Percentiles rank a stretch among this genome's conserved stretches.
phyloP scores from a whole-genome alignment of 2,329 filamentous ascomycete species.

The Colletotrichum tanaceti region DNA sequence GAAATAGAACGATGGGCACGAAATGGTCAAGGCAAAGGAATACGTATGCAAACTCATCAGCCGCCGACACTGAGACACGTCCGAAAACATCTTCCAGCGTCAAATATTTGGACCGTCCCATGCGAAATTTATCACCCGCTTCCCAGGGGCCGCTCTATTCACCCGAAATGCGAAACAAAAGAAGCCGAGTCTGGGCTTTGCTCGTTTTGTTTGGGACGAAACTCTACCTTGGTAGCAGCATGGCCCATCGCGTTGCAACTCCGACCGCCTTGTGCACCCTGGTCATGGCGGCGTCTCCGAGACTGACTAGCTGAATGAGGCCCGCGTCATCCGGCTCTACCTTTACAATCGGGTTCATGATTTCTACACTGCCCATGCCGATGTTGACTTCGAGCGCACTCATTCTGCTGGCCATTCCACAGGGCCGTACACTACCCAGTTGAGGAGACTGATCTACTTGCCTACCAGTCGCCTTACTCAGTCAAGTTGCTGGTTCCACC shows the following conservation, averaged over 20 bases:
- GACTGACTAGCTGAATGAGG: background rate
- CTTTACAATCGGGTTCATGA: background rate
- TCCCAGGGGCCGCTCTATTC: background rate
- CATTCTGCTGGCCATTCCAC: background rate
- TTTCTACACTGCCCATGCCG: background rate
- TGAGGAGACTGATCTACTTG: background rate
- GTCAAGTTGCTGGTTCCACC: constrained; percentile 11
- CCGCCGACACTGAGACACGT: constrained; percentile 32
- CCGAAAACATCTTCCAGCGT: constrained; percentile 30
- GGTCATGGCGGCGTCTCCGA: constrained; percentile 8
- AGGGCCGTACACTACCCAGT: background rate
- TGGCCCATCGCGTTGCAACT: background rate
- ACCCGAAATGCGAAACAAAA: constrained; percentile 16
- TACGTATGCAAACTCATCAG: constrained; percentile 25
- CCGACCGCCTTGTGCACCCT: background rate
- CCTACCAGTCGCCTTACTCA: background rate
- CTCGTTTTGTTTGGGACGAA: constrained; percentile 4
- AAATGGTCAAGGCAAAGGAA: constrained; percentile 7
- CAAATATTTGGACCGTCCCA: constrained; percentile 29
- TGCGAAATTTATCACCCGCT: constrained; percentile 18
- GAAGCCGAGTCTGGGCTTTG: constrained; percentile 12
- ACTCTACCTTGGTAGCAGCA: background rate
- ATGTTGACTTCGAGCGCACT: background rate
- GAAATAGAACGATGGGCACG: background rate
- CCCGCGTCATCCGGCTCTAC: background rate